These are phyloP conservation scores for Narthecium ossifragum DNA, from an alignment of 106 monocot genomes.

Conservation along the genomic window DNA sequence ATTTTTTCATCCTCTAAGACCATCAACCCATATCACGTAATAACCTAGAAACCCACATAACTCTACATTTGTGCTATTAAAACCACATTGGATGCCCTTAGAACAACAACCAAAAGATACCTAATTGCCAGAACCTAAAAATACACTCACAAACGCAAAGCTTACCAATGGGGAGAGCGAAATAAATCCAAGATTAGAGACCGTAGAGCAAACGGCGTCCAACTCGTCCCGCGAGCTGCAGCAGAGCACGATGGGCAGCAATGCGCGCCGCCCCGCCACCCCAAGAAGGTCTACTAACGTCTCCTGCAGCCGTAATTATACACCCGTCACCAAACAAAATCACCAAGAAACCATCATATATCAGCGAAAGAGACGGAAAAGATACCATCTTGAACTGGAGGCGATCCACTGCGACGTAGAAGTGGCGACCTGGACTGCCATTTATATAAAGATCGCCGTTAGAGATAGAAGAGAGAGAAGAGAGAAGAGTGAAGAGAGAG, in stretches of 20 bases:
- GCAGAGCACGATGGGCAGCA: conserved; percentile 75
- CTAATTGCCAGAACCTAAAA: too few species aligned
- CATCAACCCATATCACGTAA: too few species aligned
- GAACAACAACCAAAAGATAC: too few species aligned
- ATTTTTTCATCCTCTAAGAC: too few species aligned
- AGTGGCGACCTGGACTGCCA: conserved; percentile 58
- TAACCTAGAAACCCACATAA: too few species aligned
- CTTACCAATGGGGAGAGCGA: conserved; percentile 71
- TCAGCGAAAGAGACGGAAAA: neutral
- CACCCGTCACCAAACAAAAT: neutral
- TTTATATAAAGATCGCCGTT: neutral
- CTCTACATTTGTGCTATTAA: too few species aligned
- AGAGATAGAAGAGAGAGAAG: neutral
- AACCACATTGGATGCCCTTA: too few species aligned
- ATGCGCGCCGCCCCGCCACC: conserved; percentile 53
- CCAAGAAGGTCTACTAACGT: conserved; percentile 87
- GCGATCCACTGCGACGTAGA: conserved; percentile 83
- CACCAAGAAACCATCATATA: neutral
- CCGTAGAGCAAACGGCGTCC: conserved; percentile 69
- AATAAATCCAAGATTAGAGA: conserved; percentile 70
- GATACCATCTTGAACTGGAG: conserved; percentile 81
- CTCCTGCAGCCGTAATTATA: conserved; percentile 36
- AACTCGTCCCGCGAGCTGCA: conserved; percentile 94
- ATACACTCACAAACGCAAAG: neutral
- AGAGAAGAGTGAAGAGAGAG: neutral